These are phyloP conservation scores for Pseudogymnoascus sp. DNA, from an alignment of 2,329 filamentous ascomycete species.

Conservation along the genomic window DNA sequence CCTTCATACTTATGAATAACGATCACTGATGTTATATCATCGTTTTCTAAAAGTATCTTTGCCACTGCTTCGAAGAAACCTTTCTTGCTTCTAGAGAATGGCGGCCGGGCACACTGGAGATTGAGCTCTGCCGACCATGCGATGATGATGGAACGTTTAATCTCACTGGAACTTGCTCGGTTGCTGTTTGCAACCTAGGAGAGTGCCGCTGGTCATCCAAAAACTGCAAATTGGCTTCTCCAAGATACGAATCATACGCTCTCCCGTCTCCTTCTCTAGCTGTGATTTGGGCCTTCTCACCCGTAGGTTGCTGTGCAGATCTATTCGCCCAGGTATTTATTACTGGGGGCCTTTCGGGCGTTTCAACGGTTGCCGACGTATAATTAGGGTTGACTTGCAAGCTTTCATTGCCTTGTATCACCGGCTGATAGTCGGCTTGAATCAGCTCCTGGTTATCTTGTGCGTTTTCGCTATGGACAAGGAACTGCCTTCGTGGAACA, in stretches of 20 bases:
- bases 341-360: not conserved
- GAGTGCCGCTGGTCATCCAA: not conserved
- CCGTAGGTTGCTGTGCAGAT: not conserved
- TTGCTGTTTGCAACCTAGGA: not conserved
- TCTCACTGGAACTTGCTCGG: not conserved
- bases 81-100: not conserved
- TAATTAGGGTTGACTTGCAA: not conserved
- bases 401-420: not conserved
- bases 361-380: not conserved
- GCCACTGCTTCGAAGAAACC: constrained; percentile 1
- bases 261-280: not conserved
- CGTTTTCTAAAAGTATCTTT: not conserved
- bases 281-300: not conserved
- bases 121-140: not conserved
- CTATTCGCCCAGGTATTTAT: not conserved
- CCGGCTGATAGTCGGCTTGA: not conserved
- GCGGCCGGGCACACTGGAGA: not conserved
- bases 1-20: too few species aligned
- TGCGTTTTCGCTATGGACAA: not conserved
- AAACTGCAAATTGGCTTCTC: not conserved
- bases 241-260: not conserved
- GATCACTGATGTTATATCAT: not conserved
- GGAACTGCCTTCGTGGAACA: not conserved
- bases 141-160: not conserved
- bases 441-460: not conserved